These are phyloP conservation scores for Chaetomium fimeti DNA, from an alignment of 495 filamentous ascomycete genomes.

Conservation along the genomic window DNA sequence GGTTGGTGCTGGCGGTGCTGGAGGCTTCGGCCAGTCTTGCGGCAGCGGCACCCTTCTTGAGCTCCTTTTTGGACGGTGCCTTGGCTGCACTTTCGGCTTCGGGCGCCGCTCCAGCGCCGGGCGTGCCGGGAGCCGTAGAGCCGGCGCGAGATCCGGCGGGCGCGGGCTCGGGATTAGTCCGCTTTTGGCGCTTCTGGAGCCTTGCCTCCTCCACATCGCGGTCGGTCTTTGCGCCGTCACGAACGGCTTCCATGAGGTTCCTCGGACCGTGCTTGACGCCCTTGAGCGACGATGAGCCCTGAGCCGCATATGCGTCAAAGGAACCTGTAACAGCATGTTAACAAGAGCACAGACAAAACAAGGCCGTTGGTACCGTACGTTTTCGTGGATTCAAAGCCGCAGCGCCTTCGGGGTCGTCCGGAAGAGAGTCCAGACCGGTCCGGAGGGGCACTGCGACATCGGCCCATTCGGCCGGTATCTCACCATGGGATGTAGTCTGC, in stretches of 20 bases:
- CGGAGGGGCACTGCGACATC: constrained; percentile 57
- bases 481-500: constrained; percentile 67
- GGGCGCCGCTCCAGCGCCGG: constrained; percentile 45
- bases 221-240: constrained; percentile 39
- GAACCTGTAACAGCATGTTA: constrained; percentile 28
- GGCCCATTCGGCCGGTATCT: constrained; percentile 65
- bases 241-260: constrained; percentile 41
- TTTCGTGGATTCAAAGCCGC: constrained; percentile 57
- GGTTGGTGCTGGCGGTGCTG: constrained; percentile 57
- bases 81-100: constrained; percentile 43
- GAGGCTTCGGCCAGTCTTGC: constrained; percentile 51
- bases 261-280: constrained; percentile 34
- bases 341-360: constrained; percentile 14
- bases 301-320: constrained; percentile 21
- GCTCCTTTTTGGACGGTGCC: constrained; percentile 56
- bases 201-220: constrained; percentile 51
- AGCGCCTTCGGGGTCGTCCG: constrained; percentile 40
- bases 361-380: constrained; percentile 46
- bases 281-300: constrained; percentile 20
- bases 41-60: constrained; percentile 58
- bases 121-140: constrained; percentile 50
- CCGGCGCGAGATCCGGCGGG: constrained; percentile 42
- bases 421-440: constrained; percentile 38
- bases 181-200: constrained; percentile 48
- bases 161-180: constrained; percentile 44